These are phyloP conservation scores for Dalbergia oliveri DNA, from an alignment of 306 rosid genomes.

Conservation along the genomic window DNA sequence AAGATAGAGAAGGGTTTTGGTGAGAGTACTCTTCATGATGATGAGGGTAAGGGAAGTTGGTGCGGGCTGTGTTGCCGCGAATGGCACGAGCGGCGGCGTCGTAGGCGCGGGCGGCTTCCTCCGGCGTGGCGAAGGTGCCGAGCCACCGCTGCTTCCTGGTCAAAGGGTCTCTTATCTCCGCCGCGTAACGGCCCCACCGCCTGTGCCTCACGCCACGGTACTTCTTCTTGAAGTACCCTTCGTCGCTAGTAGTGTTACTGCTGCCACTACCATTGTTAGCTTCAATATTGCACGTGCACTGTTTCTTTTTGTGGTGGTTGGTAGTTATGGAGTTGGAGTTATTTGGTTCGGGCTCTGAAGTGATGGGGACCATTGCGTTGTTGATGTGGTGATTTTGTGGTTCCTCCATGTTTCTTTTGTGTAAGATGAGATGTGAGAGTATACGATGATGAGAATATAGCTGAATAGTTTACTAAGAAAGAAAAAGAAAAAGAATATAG, in stretches of 20 bases:
- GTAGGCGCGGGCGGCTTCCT: slow-evolving; percentile 93
- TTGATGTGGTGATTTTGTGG: too few species aligned
- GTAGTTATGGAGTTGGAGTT: background rate
- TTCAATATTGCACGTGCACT: too few species aligned
- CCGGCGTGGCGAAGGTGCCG: slow-evolving; percentile 91
- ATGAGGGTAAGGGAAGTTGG: slow-evolving; percentile 72
- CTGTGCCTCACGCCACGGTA: slow-evolving; percentile 93
- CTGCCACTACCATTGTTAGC: too few species aligned
- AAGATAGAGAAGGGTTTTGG: background rate
- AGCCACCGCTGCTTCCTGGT: slow-evolving; percentile 92
- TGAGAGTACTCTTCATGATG: too few species aligned
- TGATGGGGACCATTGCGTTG: too few species aligned
- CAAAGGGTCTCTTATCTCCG: slow-evolving; percentile 89
- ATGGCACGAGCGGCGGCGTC: slow-evolving; percentile 90
- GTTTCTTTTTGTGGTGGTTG: background rate
- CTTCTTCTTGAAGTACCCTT: slow-evolving; percentile 34
- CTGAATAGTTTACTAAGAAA: too few species aligned
- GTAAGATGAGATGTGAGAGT: too few species aligned
- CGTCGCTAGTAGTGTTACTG: too few species aligned
- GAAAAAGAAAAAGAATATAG: too few species aligned
- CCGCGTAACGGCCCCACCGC: slow-evolving; percentile 96
- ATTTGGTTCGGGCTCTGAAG: too few species aligned
- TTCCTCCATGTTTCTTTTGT: too few species aligned
- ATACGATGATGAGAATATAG: too few species aligned
- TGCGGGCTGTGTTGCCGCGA: slow-evolving; percentile 88